Evolutionary conservation across 2,329 filamentous ascomycete genomes (phyloP), one percentile per base, ranked within the genome.

Genomic region (Colletotrichum sp.): DNA sequence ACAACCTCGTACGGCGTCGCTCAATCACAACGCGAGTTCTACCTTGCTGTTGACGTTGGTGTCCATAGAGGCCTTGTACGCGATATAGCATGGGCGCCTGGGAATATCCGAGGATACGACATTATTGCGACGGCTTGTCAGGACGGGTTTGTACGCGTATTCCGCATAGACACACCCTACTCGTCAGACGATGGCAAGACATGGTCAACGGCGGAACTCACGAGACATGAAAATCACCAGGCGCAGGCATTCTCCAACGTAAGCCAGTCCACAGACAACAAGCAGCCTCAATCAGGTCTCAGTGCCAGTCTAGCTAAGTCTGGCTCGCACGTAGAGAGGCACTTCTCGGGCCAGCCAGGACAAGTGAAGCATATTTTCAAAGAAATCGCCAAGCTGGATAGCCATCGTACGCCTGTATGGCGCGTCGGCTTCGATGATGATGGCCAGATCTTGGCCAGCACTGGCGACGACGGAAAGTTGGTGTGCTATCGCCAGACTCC

Each of bases 21-120:
- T 18, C 87, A 84, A 87, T 92, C 86, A 86, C 92, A 82, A 87
- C 94, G 94, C 77, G 94, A 95, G 75, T 98, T 99, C 82, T 98
- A 98, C 82, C 91, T 95, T 9, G 96, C 96, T 1, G 93, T 93
- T 24, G 94, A 96, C 81, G 87, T 99, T 18, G 88, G 88, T 34
- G 92, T 93, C 3, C 94, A 98, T 80, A 89, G 91, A 9, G 93
- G 93, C 1, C 89, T 99, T 52, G 94, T 98, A 8, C 90, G 96
- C 64, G 96, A 98, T 82, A 91, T 98, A 2, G 93, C 95, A 3
- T 99, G 97, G 97, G 95, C 96, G 1, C 94, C 96, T 64, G 96
- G 96, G 15, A 98, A 96, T 78, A 95, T 98, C 80, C 89, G 96
- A 52, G 96, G 96, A 2, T 96, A 95, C 83, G 97, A 99, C 83